Evolutionary conservation across 306 rosid species (phyloP).

Genomic region (Glycine soja): DNA sequence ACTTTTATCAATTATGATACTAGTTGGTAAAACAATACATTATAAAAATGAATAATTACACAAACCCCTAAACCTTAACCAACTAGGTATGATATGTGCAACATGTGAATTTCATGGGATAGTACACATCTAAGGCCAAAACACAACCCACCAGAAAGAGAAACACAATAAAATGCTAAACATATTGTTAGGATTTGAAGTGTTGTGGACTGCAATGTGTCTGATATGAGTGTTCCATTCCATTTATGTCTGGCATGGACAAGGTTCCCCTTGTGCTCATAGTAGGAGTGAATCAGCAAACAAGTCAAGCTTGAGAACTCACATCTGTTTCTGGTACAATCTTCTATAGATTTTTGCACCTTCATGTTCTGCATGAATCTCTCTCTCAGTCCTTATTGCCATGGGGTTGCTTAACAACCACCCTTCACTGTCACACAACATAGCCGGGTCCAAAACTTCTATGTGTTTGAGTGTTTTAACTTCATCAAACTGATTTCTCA

Average conservation of each 20-base stretch:
- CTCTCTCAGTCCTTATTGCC: slow-evolving; percentile 93
- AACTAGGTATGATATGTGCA: not conserved
- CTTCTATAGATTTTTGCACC: slow-evolving; percentile 78
- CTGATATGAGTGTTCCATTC: slow-evolving; percentile 10
- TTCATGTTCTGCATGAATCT: slow-evolving; percentile 88
- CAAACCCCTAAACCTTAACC: not conserved
- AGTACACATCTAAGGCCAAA: not conserved
- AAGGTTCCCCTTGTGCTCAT: slow-evolving; percentile 17
- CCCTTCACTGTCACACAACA: slow-evolving; percentile 70
- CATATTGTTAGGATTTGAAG: slow-evolving; percentile 2
- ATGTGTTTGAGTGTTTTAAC: slow-evolving; percentile 57
- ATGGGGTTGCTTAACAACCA: slow-evolving; percentile 85
- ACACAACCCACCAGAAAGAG: not conserved
- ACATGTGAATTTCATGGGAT: not conserved
- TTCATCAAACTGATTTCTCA: slow-evolving; percentile 81
- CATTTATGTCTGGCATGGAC: slow-evolving; percentile 12
- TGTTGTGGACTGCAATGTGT: not conserved
- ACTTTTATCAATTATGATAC: not conserved
- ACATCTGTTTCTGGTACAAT: slow-evolving; percentile 64
- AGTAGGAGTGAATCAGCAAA: not conserved
- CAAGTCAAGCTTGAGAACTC: slow-evolving; percentile 35
- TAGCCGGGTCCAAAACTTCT: slow-evolving; percentile 49
- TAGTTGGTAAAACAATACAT: too few relatives aligned
- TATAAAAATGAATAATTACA: not conserved
- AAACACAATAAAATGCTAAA: slow-evolving; percentile 12